Percentiles rank a stretch among this genome's conserved stretches.
These are phyloP conservation scores for Glycyrrhiza uralensis DNA, from an alignment of 306 rosid species.

Conservation along the genomic window DNA sequence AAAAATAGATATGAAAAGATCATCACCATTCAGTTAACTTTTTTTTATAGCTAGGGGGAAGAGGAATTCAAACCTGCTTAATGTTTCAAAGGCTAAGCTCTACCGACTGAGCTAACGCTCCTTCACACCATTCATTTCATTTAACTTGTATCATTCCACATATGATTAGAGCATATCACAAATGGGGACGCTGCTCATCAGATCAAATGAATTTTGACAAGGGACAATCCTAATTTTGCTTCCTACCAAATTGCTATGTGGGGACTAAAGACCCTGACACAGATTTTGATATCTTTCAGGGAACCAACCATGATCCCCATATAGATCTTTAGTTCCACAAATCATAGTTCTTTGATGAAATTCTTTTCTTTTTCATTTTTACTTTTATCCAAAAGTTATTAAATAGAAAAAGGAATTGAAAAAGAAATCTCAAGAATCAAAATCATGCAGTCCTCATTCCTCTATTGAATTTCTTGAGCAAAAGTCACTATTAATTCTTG, in stretches of 20 bases:
- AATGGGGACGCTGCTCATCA: neutral
- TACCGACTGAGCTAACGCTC: no score
- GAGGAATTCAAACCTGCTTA: no score
- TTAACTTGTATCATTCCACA: neutral
- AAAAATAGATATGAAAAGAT: neutral
- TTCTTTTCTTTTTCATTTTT: neutral
- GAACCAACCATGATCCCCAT: neutral
- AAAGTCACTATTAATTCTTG: neutral
- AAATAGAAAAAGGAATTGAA: neutral
- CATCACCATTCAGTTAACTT: no score
- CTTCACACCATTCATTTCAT: no score
- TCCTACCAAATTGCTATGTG: constrained; percentile 13
- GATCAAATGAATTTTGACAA: neutral
- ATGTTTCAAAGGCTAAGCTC: no score
- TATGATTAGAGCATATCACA: no score
- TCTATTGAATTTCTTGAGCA: neutral
- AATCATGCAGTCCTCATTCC: neutral
- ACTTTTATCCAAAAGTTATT: neutral
- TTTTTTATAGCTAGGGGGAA: no score
- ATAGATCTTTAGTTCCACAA: neutral
- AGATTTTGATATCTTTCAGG: neutral
- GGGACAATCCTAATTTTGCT: neutral
- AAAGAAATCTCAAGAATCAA: neutral
- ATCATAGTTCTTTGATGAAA: neutral
- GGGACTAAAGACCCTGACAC: constrained; percentile 4